Percentiles rank a stretch among this genome's conserved stretches.
Conservation (phyloP, 225 moss, liverwort and hornwort genomes). For the Marchantia polymorpha region DNA sequence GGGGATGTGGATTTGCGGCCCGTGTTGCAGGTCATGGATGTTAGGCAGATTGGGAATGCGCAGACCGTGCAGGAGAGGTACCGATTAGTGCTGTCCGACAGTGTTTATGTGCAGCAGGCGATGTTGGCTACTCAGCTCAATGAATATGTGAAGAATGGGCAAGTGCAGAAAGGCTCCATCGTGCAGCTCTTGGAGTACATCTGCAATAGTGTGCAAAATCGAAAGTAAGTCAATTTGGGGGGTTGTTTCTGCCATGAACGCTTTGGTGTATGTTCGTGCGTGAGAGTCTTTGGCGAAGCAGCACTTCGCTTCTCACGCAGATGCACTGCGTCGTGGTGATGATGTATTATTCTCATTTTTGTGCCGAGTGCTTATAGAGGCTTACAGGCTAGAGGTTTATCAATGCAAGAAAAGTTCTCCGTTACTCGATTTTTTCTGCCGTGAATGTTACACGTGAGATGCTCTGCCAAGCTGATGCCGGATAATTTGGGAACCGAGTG, state of each 20-base stretch:
- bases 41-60: conserved; percentile 86
- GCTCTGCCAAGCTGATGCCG: too few species aligned
- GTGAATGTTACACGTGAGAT: too few species aligned
- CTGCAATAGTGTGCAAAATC: conserved; percentile 91
- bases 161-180: conserved; percentile 70
- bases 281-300: background rate
- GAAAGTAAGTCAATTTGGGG: conserved; percentile 50
- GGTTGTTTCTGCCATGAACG: too few species aligned
- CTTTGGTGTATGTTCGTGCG: too few species aligned
- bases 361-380: background rate
- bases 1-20: conserved; percentile 85
- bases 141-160: conserved; percentile 75
- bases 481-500: too few species aligned
- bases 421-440: too few species aligned
- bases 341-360: background rate
- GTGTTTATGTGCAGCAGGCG: conserved; percentile 81
- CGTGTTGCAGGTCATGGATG: conserved; percentile 77
- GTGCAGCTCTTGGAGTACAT: conserved; percentile 91
- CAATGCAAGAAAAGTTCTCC: too few species aligned
- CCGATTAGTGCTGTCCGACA: conserved; percentile 84
- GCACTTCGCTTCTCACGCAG: background rate
- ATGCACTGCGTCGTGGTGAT: background rate
- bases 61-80: conserved; percentile 81
- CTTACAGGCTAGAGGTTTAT: too few species aligned
- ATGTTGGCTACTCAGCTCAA: conserved; percentile 98